Percentiles rank a stretch among this genome's conserved stretches.
Evolutionary conservation across 208 protist genomes (phyloP).

Genomic region (Blastocrithidia nonstop): DNA sequence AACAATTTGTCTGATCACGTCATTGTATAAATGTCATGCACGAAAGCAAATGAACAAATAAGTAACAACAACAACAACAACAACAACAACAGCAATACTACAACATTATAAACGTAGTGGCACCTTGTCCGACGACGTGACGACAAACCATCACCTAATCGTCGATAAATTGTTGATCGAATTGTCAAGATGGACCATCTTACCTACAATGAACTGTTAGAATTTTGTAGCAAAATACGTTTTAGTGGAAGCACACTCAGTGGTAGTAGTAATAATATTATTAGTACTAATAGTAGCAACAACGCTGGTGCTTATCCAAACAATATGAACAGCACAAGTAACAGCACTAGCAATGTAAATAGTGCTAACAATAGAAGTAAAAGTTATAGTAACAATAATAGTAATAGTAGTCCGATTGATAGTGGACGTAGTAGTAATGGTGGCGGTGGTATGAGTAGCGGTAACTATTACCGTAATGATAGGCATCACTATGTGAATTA

Average conservation of each 20-base stretch:
- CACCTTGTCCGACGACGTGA: constrained; percentile 29
- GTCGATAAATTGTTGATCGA: constrained; percentile 36
- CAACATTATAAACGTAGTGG: constrained; percentile 23
- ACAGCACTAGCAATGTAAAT: neutral
- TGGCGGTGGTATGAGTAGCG: neutral
- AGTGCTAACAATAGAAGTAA: neutral
- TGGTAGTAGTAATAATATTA: constrained; percentile 1
- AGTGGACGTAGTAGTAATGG: neutral
- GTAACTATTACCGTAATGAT: neutral
- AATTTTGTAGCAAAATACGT: constrained; percentile 10
- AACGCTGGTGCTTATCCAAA: neutral
- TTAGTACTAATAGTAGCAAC: neutral
- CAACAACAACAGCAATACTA: neutral
- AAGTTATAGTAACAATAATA: neutral
- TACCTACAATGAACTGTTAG: constrained; percentile 35
- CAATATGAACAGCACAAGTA: neutral
- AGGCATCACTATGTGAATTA: neutral
- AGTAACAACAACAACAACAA: constrained; percentile 7
- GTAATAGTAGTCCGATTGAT: neutral
- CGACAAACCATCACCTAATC: constrained; percentile 70
- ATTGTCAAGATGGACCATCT: constrained; percentile 67
- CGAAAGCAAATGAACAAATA: too few species aligned
- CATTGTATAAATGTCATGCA: constrained; percentile 36
- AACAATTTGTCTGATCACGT: constrained; percentile 36
- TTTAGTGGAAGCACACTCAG: constrained; percentile 3